Evolutionary conservation across 2,329 filamentous ascomycete species (phyloP).

Genomic region (Penicillium capsulatum): DNA sequence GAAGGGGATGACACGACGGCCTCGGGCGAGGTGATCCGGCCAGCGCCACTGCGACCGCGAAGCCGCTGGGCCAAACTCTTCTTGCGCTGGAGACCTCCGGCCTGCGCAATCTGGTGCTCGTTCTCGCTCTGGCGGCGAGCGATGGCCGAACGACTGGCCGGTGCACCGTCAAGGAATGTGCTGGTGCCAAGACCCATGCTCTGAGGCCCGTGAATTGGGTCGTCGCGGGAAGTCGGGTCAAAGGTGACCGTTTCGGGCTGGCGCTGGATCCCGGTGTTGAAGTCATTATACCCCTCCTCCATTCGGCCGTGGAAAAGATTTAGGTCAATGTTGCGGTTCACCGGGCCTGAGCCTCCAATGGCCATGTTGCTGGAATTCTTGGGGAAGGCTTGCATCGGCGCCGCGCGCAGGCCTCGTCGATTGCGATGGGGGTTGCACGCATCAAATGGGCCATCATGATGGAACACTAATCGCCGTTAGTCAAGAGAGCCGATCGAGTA

Average conservation of each 20-base stretch:
- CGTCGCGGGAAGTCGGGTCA: constrained; percentile 63
- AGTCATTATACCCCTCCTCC: constrained; percentile 85
- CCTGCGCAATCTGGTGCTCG: constrained; percentile 43
- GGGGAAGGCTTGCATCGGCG: constrained; percentile 95
- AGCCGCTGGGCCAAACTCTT: constrained; percentile 93
- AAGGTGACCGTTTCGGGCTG: constrained; percentile 48
- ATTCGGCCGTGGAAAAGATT: constrained; percentile 80
- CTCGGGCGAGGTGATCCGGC: constrained; percentile 46
- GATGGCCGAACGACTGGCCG: constrained; percentile 75
- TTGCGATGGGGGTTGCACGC: constrained; percentile 94
- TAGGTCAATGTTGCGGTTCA: constrained; percentile 77
- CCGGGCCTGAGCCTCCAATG: constrained; percentile 78
- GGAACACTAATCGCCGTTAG: constrained; percentile 66
- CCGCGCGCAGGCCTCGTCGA: constrained; percentile 71
- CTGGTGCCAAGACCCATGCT: constrained; percentile 83
- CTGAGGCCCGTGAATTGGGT: constrained; percentile 78
- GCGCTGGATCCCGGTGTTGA: constrained; percentile 41
- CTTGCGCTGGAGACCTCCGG: constrained; percentile 72
- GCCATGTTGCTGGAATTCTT: constrained; percentile 89
- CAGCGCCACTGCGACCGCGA: constrained; percentile 68
- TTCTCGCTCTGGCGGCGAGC: constrained; percentile 70
- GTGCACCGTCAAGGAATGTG: constrained; percentile 91
- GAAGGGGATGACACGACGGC: constrained; percentile 48
- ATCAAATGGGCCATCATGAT: constrained; percentile 96
- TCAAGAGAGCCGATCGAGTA: constrained; percentile 24